phyloP scores from a whole-genome alignment of 768 basidiomycete genomes.

The Cyathus striatus region DNA sequence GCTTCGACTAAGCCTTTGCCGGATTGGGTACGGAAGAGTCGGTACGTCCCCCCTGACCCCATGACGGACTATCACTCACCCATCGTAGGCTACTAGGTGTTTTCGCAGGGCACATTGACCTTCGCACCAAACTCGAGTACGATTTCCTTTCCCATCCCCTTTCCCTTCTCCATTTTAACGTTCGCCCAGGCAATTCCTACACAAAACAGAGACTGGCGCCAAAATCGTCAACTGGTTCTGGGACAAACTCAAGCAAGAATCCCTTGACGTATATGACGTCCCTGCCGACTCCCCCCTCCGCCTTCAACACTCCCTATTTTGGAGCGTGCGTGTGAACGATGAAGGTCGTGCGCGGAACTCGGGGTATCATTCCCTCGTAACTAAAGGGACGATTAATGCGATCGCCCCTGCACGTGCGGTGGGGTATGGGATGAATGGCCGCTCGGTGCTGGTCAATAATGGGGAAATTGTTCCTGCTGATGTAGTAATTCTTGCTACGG shows the following conservation, averaged over 20 bases:
- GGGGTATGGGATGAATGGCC: slow-evolving; percentile 29
- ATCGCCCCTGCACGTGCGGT: slow-evolving; percentile 36
- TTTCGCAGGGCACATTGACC: too few relatives aligned
- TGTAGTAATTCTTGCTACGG: not conserved
- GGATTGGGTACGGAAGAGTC: slow-evolving; percentile 49
- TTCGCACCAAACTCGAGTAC: too few relatives aligned
- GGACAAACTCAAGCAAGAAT: slow-evolving; percentile 37
- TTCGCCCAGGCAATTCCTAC: slow-evolving; percentile 49
- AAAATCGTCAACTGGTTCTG: slow-evolving; percentile 47
- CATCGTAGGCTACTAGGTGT: too few relatives aligned
- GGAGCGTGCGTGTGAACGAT: slow-evolving; percentile 34
- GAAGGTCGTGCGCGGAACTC: slow-evolving; percentile 43
- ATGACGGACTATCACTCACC: too few relatives aligned
- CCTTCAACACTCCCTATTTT: slow-evolving; percentile 23
- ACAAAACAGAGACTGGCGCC: slow-evolving; percentile 51
- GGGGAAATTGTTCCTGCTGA: not conserved
- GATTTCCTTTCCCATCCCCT: too few relatives aligned
- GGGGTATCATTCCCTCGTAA: slow-evolving; percentile 46
- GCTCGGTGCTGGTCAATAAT: not conserved
- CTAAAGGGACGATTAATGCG: slow-evolving; percentile 44
- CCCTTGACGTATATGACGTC: slow-evolving; percentile 19
- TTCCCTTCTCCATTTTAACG: too few relatives aligned
- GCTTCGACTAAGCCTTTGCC: slow-evolving; percentile 45
- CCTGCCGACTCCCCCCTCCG: slow-evolving; percentile 41
- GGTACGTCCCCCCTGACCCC: too few relatives aligned